Evolutionary conservation across 1,139 yeast species (phyloP), one percentile per base, ranked within the genome.

Genomic region (Geotrichum citri-aurantii): DNA sequence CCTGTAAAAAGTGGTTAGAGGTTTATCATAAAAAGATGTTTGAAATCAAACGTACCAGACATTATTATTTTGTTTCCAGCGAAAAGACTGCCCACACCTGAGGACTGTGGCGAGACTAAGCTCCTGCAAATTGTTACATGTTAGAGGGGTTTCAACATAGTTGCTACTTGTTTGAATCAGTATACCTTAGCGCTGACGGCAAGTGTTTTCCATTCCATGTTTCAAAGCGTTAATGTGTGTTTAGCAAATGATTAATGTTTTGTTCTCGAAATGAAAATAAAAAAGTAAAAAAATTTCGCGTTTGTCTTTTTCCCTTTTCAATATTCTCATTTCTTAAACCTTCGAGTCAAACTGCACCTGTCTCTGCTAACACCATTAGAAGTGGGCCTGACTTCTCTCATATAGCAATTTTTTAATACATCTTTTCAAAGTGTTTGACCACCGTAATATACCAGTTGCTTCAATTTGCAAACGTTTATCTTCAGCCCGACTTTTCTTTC

Each of bases 1-100:
- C 73, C 75, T 73, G 12, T 64, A 56, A 19, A n/a, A n/a, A 24
- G 51, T 48, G 44, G 42, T 50, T 27, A 49, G 50, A 40, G 21
- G 3, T 12, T n/a, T 27, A n/a, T 23, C 12, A 21, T 17, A n/a
- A 11, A 40, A 21, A 50, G 26, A 24, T 24, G 12, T 49, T 17
- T 17, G 14, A 19, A 31, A 21, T 8, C 2, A 12, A 17, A 2
- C 58, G 24, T 55, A 58, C 61, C 63, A 60, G 12, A 63, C 61
- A 21, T 64, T 65, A 19, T 65, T 66, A 40, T 61, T 61, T 47
- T 65, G 63, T 40, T 67, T 69, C 78, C 78, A 75, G n/a, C 62
- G 50, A 57, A 74, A 75, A 23, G 77, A 68, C 64, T 92, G 98
- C 0, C 98, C 98, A 69, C 97, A 89, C 59, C 96, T 79, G 48